Percentiles rank a stretch among this genome's conserved stretches.
phyloP scores from a whole-genome alignment of 2,329 filamentous ascomycete species.

The Diaporthe nobilis region DNA sequence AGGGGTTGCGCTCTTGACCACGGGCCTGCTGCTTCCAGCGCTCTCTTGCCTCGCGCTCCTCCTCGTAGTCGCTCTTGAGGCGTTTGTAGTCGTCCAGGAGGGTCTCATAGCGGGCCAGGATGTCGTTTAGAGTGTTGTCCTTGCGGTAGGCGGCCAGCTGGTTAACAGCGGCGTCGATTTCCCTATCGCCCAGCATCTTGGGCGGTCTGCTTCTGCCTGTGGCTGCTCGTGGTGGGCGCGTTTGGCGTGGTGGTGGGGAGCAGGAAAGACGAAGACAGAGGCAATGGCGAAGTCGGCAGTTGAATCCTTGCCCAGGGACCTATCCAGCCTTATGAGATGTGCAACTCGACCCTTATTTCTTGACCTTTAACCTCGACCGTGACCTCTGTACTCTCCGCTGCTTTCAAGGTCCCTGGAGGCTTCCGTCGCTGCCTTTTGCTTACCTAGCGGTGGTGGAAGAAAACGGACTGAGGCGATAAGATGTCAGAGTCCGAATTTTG shows the following conservation, averaged over 20 bases:
- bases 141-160: slow-evolving; percentile 52
- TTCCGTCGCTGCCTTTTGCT: background rate
- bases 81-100: slow-evolving; percentile 68
- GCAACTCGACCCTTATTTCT: background rate
- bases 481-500: slow-evolving; percentile 2
- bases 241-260: background rate
- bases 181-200: slow-evolving; percentile 48
- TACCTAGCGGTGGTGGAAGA: background rate
- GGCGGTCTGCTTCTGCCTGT: background rate
- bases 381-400: slow-evolving; percentile 21
- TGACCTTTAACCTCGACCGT: background rate
- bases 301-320: slow-evolving; percentile 33
- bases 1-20: slow-evolving; percentile 67
- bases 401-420: slow-evolving; percentile 31
- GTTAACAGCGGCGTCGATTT: slow-evolving; percentile 47
- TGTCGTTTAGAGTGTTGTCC: slow-evolving; percentile 45
- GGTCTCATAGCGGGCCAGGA: slow-evolving; percentile 47
- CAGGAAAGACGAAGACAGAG: background rate
- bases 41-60: slow-evolving; percentile 66
- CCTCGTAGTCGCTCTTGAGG: slow-evolving; percentile 70
- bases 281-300: slow-evolving; percentile 2
- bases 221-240: background rate
- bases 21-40: slow-evolving; percentile 68
- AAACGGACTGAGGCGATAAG: background rate
- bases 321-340: slow-evolving; percentile 23